Base-by-base conservation (phyloP, 2,329 filamentous ascomycete genomes). In the Amesomyces nigricolor region DNA sequence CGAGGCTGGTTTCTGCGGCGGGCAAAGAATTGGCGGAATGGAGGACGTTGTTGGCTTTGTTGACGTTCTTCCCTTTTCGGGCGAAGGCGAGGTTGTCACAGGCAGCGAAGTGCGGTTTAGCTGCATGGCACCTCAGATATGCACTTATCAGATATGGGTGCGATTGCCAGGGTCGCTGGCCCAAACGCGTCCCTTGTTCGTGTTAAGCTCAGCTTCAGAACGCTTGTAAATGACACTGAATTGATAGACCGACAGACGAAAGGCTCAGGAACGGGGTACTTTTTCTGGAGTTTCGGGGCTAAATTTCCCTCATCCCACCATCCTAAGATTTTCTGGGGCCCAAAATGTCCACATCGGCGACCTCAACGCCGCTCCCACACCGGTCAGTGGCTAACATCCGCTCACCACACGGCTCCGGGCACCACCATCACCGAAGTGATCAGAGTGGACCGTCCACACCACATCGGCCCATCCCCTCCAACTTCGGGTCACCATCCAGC, bases 301-400 rank as follows among this genome's bases (percentile, higher is more conserved):
- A 7, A 7, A 19, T 2, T 13, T 47, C 2, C 35, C 4, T 16
- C 32, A 29, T 30, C 22, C 26, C 29, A 26, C 22, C 14, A 26
- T n/a, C 4, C 22, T 45, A 13, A 16, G 13, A 22, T 9, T 9
- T 45, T 45, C 11, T 26, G 6, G 3, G 19, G 43, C 5, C 10
- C 32, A 52, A 6, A 22, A 60, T 62, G 59, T 51, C 59, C 43
- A 46, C 56, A n/a, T 40, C 57, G 29, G 49, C 37, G 35, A 57
- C 40, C 48, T 67, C 58, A 44, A 38, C 73, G 38, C 71, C 72
- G 49, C 75, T 82, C 54, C 74, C 81, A 53, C 82, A 85, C 67
- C 77, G 81, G 57, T 78, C 76, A 60, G 76, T 85, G 48, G 75
- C 81, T 52, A 82, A 71, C 68, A 83, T 85, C 62, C 76, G 80